Conservation (phyloP, 257 asterid genomes). For the Lithospermum erythrorhizon region DNA sequence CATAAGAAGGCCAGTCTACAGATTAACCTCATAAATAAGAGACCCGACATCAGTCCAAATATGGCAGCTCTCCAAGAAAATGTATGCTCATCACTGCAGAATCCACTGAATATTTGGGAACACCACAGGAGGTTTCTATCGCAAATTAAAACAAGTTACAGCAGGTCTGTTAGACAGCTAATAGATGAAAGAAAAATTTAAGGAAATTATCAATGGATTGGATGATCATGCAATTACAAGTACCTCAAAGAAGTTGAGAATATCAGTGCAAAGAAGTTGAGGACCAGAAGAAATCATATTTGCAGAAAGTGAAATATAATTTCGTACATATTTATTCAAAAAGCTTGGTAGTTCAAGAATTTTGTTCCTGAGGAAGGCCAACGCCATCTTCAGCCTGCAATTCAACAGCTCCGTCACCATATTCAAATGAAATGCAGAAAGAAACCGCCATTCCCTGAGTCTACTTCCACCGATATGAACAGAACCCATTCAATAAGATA, state of each 20-base stretch:
- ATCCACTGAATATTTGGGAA: slow-evolving; percentile 29
- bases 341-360: slow-evolving; percentile 77
- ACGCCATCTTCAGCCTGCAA: slow-evolving; percentile 97
- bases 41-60: slow-evolving; percentile 56
- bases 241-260: slow-evolving; percentile 61
- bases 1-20: background rate
- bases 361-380: slow-evolving; percentile 97
- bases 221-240: too few relatives aligned
- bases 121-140: slow-evolving; percentile 99
- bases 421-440: background rate
- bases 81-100: slow-evolving; percentile 65
- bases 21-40: slow-evolving; percentile 70
- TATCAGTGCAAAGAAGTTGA: slow-evolving; percentile 73
- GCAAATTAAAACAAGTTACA: slow-evolving; percentile 16
- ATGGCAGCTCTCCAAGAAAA: slow-evolving; percentile 91
- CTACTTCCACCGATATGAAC: background rate
- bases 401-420: slow-evolving; percentile 8
- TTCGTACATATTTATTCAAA: slow-evolving; percentile 43
- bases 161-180: slow-evolving; percentile 8
- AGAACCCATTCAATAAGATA: background rate
- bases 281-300: slow-evolving; percentile 84
- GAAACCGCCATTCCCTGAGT: background rate
- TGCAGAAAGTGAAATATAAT: slow-evolving; percentile 58
- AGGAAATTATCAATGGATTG: background rate
- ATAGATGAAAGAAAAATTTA: slow-evolving; percentile 7